Evolutionary conservation across 129 eudicot species (phyloP), one percentile per base, ranked within the genome.

Genomic region (Arctium lappa): DNA sequence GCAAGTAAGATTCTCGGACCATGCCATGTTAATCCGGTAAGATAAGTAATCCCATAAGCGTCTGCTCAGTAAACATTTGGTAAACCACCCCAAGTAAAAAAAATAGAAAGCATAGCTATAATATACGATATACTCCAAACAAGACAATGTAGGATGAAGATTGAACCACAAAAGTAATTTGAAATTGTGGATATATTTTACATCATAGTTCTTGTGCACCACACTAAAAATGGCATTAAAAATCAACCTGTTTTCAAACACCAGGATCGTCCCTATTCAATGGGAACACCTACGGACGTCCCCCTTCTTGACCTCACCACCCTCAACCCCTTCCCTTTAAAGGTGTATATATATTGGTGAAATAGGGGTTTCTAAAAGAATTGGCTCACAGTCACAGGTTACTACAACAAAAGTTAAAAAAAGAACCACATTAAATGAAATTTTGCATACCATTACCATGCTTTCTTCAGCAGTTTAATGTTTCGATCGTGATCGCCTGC

Each of bases 391-490:
- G 74, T 78, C 81, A 78, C 60, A 65, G 27, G 36, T 81, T 77
- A 38, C 74, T 71, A 77, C 86, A 70, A 83, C 79, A 84, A 48
- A 48, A 53, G 27, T 22, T 22, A 22, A 3, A 53, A 53, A 5
- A 5, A 84, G 60, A 11, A n/a, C 75, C 53, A 18, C 83, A 72
- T 62, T 32, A 22, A 84, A 56, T 60, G 10, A 68, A 53, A 50
- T n/a, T 53, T 10, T 53, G n/a, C 60, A 34, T 34, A 63, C 80
- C 71, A 70, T 70, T 70, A 70, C 78, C 86, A 50, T 78, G 86
- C 86, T 78, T 78, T 84, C 86, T 84, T 84, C 83, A 78, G 86
- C 86, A 84, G 85, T 44, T 66, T 82, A 70, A 66, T 75, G 56
- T 44, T 44, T 9, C 66, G 4, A 82, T 75, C 76, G 32, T 9